Percentiles rank a stretch among this genome's conserved stretches.
phyloP scores from a whole-genome alignment of 78 protist genomes.

The Dictyostelium brefeldianum region DNA sequence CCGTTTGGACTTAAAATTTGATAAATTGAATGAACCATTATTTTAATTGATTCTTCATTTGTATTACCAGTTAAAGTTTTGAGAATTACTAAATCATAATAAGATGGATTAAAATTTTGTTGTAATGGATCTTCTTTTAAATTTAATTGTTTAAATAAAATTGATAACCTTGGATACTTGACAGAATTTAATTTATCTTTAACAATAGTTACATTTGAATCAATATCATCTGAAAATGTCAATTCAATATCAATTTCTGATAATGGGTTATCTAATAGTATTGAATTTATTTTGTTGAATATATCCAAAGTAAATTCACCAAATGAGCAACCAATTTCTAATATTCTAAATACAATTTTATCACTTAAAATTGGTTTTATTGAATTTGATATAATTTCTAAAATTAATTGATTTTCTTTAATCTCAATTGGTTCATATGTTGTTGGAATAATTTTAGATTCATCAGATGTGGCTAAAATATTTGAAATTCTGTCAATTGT shows the following conservation, averaged over 20 bases:
- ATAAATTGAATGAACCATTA: neutral
- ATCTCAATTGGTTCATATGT: neutral
- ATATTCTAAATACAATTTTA: constrained; percentile 6
- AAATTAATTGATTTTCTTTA: neutral
- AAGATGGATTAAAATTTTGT: constrained; percentile 10
- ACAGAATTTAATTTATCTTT: neutral
- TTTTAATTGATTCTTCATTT: neutral
- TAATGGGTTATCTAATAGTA: neutral
- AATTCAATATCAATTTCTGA: constrained; percentile 13
- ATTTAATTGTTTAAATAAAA: neutral
- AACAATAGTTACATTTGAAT: neutral
- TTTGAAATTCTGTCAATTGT: neutral
- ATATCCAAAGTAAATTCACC: neutral
- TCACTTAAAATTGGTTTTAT: neutral
- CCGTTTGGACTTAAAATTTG: constrained; percentile 38
- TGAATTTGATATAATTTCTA: constrained; percentile 1
- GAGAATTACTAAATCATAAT: constrained; percentile 22
- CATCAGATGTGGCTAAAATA: neutral
- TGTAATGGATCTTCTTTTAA: neutral
- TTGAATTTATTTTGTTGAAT: neutral
- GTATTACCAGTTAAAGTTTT: neutral
- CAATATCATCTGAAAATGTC: constrained; percentile 27
- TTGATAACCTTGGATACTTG: neutral
- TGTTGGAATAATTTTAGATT: neutral
- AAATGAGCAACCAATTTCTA: constrained; percentile 42